Evolutionary conservation across 257 asterid genomes (phyloP).

Genomic region (Solanum bulbocastanum): DNA sequence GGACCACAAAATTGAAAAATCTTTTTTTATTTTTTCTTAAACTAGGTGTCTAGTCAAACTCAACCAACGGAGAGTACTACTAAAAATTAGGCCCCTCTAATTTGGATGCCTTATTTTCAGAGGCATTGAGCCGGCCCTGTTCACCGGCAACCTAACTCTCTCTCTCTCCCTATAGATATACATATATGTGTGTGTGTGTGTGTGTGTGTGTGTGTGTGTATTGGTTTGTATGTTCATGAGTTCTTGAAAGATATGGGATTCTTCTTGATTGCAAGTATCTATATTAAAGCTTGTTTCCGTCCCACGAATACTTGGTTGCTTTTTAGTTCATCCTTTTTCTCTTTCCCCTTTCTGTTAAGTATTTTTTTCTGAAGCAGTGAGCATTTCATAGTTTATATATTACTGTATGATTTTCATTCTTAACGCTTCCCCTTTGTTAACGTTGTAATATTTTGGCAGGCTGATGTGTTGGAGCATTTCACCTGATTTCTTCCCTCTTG

Average conservation of each 20-base stretch:
- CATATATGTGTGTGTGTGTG: too few species aligned
- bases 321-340: too few species aligned
- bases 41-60: too few species aligned
- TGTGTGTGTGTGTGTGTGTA: neutral
- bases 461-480: conserved; percentile 80
- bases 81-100: neutral
- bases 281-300: conserved; percentile 11
- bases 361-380: conserved; percentile 4
- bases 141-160: neutral
- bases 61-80: neutral
- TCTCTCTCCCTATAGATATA: too few species aligned
- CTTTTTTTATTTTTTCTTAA: too few species aligned
- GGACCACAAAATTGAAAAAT: too few species aligned
- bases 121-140: neutral
- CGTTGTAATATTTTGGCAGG: conserved; percentile 62
- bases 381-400: neutral
- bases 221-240: neutral
- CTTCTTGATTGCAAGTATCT: conserved; percentile 19
- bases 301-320: too few species aligned
- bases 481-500: conserved; percentile 82
- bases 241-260: conserved; percentile 5
- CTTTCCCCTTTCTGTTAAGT: neutral
- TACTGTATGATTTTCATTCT: neutral
- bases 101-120: neutral
- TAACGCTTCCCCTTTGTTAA: conserved; percentile 15